These are phyloP conservation scores for Wallacemonas sp. DNA, from an alignment of 208 protist species.

Conservation along the genomic window DNA sequence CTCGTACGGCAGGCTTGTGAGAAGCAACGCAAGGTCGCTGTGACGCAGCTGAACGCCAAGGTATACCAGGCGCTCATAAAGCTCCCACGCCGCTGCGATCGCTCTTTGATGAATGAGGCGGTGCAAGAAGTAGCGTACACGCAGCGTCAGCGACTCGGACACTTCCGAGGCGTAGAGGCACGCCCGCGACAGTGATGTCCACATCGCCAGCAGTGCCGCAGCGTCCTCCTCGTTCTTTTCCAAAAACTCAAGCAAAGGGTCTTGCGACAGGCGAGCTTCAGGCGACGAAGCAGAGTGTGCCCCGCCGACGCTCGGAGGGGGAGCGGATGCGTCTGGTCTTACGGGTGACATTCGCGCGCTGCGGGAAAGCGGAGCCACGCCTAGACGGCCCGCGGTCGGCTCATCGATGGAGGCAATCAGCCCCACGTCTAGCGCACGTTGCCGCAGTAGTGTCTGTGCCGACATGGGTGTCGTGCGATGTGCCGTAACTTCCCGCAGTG, in stretches of 20 bases:
- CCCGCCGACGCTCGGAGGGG: too few relatives aligned
- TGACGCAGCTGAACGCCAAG: constrained; percentile 71
- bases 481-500: too few relatives aligned
- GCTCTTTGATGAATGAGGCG: constrained; percentile 64
- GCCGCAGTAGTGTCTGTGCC: not conserved
- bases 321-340: too few relatives aligned
- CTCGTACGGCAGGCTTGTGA: constrained; percentile 82
- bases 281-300: too few relatives aligned
- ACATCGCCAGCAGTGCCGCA: constrained; percentile 75
- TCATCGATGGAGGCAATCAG: constrained; percentile 7
- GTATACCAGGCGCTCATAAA: constrained; percentile 70
- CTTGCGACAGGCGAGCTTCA: constrained; percentile 6
- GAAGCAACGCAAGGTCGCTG: constrained; percentile 65
- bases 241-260: constrained; percentile 69
- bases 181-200: constrained; percentile 73
- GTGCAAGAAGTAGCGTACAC: constrained; percentile 72
- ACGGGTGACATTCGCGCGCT: too few relatives aligned
- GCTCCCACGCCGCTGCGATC: constrained; percentile 51
- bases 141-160: constrained; percentile 61
- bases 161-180: constrained; percentile 77
- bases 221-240: constrained; percentile 71
- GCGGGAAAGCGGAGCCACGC: too few relatives aligned
- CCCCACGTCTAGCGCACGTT: constrained; percentile 15
- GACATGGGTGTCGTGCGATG: not conserved
- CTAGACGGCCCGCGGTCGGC: too few relatives aligned